Base-by-base conservation (phyloP, 2,329 filamentous ascomycete genomes). In the Penicillium sp. region DNA sequence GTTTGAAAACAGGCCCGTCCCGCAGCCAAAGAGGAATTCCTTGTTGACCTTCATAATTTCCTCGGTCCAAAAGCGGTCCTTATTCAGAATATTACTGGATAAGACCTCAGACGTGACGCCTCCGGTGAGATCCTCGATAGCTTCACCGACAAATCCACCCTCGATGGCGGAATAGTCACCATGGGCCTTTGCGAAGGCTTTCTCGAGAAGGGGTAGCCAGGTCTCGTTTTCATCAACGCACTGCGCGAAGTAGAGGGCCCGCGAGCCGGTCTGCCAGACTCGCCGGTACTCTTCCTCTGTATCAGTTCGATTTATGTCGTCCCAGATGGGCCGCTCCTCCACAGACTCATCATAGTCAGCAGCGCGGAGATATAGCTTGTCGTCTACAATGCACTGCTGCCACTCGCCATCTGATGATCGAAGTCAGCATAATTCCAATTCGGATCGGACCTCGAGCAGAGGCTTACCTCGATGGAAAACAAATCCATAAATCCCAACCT, bases 341-440 rank as follows among this genome's bases (percentile, higher is more conserved):
- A 85, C 83, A 1, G 82, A 84, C 31, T 87, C 86, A 57, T 94
- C 87, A 72, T 88, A 94, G 62, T 86, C 84, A 4, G 87, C 85
- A 2, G 86, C 87, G 52, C 84, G 87, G 17, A 95, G 78, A 65
- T 87, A 94, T 3, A 95, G 76, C 69, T 94, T 94, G 68, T 95
- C 89, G 63, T 95, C 89, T 52, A 95, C 82, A 54, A 95, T 90
- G 51, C 87, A 89, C 59, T 89, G 88, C 49, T 91, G 86, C 89
- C 88, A 95, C 68, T 93, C 87, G 46, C 88, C 88, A 58, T 91
- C 87, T 79, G 56, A 42, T 44, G 15, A 35, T 54, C 37, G 22
- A 45, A 24, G 6, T 46, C 13, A 45, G 48, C 33, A 17, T n/a
- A 6, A 22, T 13, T 3, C 6, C 26, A 19, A 19, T 4, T 3